These are phyloP conservation scores for Aspergillus sojae DNA, from an alignment of 2,329 filamentous ascomycete species.

Conservation along the genomic window DNA sequence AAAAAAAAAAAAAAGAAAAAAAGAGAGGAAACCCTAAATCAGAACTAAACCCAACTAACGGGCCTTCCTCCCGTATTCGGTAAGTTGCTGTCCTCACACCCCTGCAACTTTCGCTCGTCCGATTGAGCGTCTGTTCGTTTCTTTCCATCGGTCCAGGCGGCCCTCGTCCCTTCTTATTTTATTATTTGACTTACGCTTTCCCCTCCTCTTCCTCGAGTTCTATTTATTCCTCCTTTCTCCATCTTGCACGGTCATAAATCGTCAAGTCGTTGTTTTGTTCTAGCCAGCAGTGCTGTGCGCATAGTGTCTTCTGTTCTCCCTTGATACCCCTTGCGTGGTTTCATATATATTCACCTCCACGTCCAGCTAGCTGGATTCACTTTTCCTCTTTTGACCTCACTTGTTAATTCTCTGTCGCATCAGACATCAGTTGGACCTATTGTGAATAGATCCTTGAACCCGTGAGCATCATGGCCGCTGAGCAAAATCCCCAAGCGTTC, in stretches of 20 bases:
- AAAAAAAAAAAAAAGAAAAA: slow-evolving; percentile 3
- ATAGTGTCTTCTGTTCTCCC: slow-evolving; percentile 17
- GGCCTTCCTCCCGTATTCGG: slow-evolving; percentile 24
- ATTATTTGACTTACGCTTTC: slow-evolving; percentile 11
- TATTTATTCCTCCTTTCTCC: slow-evolving; percentile 12
- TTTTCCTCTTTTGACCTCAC: slow-evolving; percentile 11
- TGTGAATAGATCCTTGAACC: slow-evolving; percentile 5
- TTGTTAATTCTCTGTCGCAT: slow-evolving; percentile 9
- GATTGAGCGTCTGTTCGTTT: slow-evolving; percentile 15
- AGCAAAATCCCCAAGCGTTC: slow-evolving; percentile 25
- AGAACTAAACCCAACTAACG: slow-evolving; percentile 22
- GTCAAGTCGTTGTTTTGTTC: slow-evolving; percentile 20
- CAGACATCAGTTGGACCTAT: slow-evolving; percentile 3
- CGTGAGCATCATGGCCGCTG: slow-evolving; percentile 29
- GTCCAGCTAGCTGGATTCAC: slow-evolving; percentile 32
- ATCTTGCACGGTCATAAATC: slow-evolving; percentile 15
- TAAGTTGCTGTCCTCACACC: slow-evolving; percentile 22
- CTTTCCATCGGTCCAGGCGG: slow-evolving; percentile 12
- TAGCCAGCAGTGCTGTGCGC: slow-evolving; percentile 35
- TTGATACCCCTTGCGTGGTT: slow-evolving; percentile 26
- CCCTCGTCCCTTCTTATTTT: slow-evolving; percentile 15
- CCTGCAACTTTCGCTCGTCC: slow-evolving; percentile 21
- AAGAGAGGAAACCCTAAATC: slow-evolving; percentile 14
- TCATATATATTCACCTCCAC: slow-evolving; percentile 16
- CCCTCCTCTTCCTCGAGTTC: slow-evolving; percentile 15